Percentiles rank a stretch among this genome's conserved stretches.
phyloP scores from a whole-genome alignment of 352 stramenopile species.

The Phytophthora vignae region DNA sequence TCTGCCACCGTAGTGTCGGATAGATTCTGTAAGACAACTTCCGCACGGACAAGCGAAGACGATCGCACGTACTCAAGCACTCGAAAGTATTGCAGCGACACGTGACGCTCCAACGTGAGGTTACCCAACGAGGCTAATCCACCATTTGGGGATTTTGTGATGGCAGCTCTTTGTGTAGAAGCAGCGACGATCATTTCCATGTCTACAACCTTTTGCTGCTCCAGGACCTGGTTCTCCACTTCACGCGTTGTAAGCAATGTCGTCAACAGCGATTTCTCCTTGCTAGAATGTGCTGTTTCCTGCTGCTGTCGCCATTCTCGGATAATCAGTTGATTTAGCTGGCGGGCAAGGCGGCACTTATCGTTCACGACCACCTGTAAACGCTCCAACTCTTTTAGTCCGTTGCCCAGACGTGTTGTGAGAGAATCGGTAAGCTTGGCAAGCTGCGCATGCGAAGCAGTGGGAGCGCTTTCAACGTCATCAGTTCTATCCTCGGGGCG shows the following conservation, averaged over 20 bases:
- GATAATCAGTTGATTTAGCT: conserved; percentile 49
- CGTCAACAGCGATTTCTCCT: conserved; percentile 3
- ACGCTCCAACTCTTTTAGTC: conserved; percentile 43
- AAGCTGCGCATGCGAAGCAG: conserved; percentile 52
- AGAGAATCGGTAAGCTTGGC: conserved; percentile 53
- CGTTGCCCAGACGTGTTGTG: conserved; percentile 45
- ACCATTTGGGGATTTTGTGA: conserved; percentile 5
- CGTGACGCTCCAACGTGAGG: conserved; percentile 20
- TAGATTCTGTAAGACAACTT: conserved; percentile 42
- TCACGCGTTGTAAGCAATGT: conserved; percentile 8
- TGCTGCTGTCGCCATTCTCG: conserved; percentile 33
- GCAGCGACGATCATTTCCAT: conserved; percentile 43
- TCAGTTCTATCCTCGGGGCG: conserved; percentile 11
- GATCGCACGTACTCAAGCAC: conserved; percentile 50
- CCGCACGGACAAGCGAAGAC: conserved; percentile 38
- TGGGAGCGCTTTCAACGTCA: not conserved
- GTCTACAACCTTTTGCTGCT: conserved; percentile 3
- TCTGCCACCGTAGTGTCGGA: conserved; percentile 27
- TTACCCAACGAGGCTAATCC: conserved; percentile 1
- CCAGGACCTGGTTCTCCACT: not conserved
- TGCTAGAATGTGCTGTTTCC: not conserved
- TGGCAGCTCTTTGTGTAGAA: not conserved
- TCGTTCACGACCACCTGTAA: conserved; percentile 50
- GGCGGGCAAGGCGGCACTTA: conserved; percentile 43
- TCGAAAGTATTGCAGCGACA: conserved; percentile 42